phyloP scores from a whole-genome alignment of 768 basidiomycete genomes.

The Pilatotrama ljubarskyi region DNA sequence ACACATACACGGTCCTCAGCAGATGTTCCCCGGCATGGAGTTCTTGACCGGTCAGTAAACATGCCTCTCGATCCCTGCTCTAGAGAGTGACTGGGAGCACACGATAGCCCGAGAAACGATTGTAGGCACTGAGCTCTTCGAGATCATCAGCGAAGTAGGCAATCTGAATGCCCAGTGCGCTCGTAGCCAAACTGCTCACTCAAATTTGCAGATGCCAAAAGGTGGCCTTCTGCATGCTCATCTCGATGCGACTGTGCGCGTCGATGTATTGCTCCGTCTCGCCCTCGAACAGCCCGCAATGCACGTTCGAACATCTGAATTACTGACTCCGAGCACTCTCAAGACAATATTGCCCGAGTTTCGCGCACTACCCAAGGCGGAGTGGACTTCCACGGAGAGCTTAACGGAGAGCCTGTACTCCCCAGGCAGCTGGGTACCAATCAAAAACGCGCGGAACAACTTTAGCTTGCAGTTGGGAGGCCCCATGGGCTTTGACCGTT shows the following conservation, averaged over 20 bases:
- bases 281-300: conserved; percentile 59
- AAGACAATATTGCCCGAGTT: conserved; percentile 52
- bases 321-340: conserved; percentile 44
- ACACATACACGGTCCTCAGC: conserved; percentile 42
- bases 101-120: conserved; percentile 37
- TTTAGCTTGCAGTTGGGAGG: conserved; percentile 59
- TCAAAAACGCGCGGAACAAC: conserved; percentile 51
- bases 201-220: conserved; percentile 66
- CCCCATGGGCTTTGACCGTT: conserved; percentile 64
- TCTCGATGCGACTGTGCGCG: conserved; percentile 71
- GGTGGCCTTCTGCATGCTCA: conserved; percentile 75
- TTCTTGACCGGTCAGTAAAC: conserved; percentile 62
- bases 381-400: conserved; percentile 25
- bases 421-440: conserved; percentile 53
- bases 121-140: conserved; percentile 59
- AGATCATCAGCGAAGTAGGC: conserved; percentile 57
- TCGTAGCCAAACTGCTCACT: background rate
- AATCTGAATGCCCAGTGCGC: background rate
- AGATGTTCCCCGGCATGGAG: conserved; percentile 78
- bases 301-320: conserved; percentile 52
- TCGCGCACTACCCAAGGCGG: conserved; percentile 42
- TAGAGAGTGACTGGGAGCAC: background rate
- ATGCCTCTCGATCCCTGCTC: background rate
- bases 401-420: conserved; percentile 48
- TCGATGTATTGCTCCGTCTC: conserved; percentile 48